These are phyloP conservation scores for Xylaria flabelliformis DNA, from an alignment of 495 filamentous ascomycete genomes.

Conservation along the genomic window DNA sequence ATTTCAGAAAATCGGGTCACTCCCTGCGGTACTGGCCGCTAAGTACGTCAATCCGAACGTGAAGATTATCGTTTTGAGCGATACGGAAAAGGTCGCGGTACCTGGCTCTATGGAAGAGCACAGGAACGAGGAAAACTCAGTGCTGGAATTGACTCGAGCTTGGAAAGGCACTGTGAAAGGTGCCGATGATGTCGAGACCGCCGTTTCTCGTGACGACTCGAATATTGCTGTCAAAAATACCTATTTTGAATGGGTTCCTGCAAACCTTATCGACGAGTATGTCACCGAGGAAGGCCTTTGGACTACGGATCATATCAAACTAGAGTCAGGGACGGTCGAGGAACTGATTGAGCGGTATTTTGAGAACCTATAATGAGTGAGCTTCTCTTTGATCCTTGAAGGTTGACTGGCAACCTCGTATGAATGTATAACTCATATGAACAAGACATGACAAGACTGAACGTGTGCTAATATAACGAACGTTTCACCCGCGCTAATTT, in stretches of 20 bases:
- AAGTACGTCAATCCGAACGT: conserved; percentile 49
- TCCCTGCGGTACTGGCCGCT: conserved; percentile 60
- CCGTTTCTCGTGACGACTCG: not conserved
- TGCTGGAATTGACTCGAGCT: conserved; percentile 50
- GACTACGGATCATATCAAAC: conserved; percentile 39
- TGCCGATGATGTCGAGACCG: conserved; percentile 29
- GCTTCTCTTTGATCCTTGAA: not conserved
- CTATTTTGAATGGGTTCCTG: conserved; percentile 72
- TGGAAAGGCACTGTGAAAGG: conserved; percentile 49
- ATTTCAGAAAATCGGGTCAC: conserved; percentile 62
- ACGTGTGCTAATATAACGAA: not conserved
- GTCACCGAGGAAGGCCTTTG: conserved; percentile 59
- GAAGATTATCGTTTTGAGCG: conserved; percentile 61
- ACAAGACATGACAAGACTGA: not conserved
- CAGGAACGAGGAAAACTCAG: conserved; percentile 54
- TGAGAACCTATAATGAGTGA: conserved; percentile 35
- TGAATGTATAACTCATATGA: not conserved
- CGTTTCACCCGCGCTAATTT: not conserved
- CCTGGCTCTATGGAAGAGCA: conserved; percentile 43
- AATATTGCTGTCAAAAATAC: conserved; percentile 56
- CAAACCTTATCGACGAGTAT: conserved; percentile 59
- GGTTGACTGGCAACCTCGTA: no score
- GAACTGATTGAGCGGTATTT: conserved; percentile 43
- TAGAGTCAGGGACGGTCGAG: conserved; percentile 38
- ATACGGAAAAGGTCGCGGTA: conserved; percentile 65